phyloP scores from a whole-genome alignment of 495 filamentous ascomycete species.

The Umbilicaria muhlenbergii region DNA sequence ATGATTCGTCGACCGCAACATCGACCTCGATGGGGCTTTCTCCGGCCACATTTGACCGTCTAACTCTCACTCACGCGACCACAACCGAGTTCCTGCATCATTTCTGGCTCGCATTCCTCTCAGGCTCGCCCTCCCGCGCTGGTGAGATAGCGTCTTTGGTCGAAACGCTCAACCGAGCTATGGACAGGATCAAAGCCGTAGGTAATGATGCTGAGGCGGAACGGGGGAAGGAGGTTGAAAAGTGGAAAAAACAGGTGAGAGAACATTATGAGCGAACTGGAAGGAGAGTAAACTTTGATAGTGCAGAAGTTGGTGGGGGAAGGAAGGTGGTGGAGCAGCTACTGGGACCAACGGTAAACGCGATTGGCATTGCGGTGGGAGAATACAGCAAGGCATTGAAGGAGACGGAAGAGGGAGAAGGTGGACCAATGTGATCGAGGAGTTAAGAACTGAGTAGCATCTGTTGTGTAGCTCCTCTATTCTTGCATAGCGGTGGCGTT shows the following conservation, averaged over 20 bases:
- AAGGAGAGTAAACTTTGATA: conserved; percentile 47
- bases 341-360: conserved; percentile 51
- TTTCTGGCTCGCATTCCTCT: conserved; percentile 83
- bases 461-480: no score
- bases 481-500: no score
- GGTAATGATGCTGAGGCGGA: conserved; percentile 65
- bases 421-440: background rate
- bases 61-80: conserved; percentile 78
- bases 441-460: no score
- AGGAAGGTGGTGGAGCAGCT: conserved; percentile 58
- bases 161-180: conserved; percentile 58
- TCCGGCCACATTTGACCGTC: conserved; percentile 46
- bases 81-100: conserved; percentile 90
- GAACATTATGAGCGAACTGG: conserved; percentile 54
- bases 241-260: conserved; percentile 48
- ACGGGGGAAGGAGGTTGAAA: conserved; percentile 38
- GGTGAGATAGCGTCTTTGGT: conserved; percentile 59
- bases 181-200: conserved; percentile 69
- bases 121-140: conserved; percentile 63
- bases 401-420: conserved; percentile 23
- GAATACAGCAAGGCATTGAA: conserved; percentile 50
- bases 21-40: conserved; percentile 48
- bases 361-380: conserved; percentile 45
- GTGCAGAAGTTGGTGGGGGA: conserved; percentile 54
- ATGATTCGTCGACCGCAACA: conserved; percentile 22